These are phyloP conservation scores for Globisporangium paddicum DNA, from an alignment of 352 stramenopile genomes.

Conservation along the genomic window DNA sequence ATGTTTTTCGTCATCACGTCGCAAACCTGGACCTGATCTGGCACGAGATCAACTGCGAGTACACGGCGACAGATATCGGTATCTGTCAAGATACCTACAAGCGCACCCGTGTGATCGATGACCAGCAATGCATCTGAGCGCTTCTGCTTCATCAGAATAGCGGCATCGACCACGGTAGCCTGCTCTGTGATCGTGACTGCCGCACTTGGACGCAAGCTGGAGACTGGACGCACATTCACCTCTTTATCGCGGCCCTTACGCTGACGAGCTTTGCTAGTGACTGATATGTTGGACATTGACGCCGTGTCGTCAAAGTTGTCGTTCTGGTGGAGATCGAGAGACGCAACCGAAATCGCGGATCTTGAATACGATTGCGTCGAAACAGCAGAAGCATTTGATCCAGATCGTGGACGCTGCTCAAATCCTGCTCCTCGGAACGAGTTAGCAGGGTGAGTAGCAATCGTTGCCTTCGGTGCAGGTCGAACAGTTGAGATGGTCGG, in stretches of 20 bases:
- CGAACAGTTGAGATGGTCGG: conserved; percentile 13
- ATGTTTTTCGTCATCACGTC: conserved; percentile 96
- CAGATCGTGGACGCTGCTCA: conserved; percentile 48
- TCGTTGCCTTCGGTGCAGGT: conserved; percentile 8
- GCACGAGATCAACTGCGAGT: conserved; percentile 83
- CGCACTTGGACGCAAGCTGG: conserved; percentile 68
- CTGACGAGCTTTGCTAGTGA: conserved; percentile 57
- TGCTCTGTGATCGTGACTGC: conserved; percentile 73
- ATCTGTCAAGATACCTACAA: conserved; percentile 96
- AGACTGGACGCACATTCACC: conserved; percentile 74
- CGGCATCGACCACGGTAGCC: conserved; percentile 86
- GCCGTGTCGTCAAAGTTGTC: conserved; percentile 43
- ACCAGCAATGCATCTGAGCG: conserved; percentile 92
- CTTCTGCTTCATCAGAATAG: conserved; percentile 90
- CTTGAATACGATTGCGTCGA: conserved; percentile 75
- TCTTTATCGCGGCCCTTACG: conserved; percentile 77
- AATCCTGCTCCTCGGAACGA: conserved; percentile 8
- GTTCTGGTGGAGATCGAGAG: conserved; percentile 70
- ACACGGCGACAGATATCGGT: conserved; percentile 94
- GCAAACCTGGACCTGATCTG: conserved; percentile 61
- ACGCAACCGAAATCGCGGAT: conserved; percentile 79
- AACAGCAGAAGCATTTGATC: conserved; percentile 68
- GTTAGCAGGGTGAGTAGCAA: conserved; percentile 1
- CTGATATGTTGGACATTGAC: conserved; percentile 40
- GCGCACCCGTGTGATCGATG: conserved; percentile 68